Evolutionary conservation across 192 early-diverging fungal species (phyloP), one percentile per base, ranked within the genome.

Genomic region (Thoreauomyces humboldtii): DNA sequence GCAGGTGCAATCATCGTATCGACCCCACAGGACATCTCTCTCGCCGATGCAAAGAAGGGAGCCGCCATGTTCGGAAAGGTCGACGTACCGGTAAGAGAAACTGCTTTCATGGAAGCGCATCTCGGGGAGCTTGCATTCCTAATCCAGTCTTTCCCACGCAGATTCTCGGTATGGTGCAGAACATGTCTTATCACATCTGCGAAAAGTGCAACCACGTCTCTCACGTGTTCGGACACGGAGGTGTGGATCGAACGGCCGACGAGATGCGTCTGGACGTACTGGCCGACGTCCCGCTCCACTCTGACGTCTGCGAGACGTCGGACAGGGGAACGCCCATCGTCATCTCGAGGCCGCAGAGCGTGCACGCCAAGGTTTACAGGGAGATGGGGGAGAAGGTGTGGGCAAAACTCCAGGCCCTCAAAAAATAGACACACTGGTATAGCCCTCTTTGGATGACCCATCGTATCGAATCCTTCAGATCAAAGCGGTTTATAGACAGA

Each of bases 21-120:
- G 2, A 95, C 93, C 0, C 93, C 93, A 34, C 93, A 95, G 69
- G 93, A 95, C 67, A 81, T 95, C 68, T 90, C 93, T 1, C 73
- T 93, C 22, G 72, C 82, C 35, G 93, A 95, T 67, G 89, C 85
- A 0, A 80, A 76, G 12, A 91, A 90, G 62, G 93, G 90, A 5
- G 78, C 85, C 53, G 83, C 85, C 38, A 89, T 95, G 88, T 94
- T 94, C 61, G 76, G 75, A 21, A 93, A 91, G 61, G 87, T 92
- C 50, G 65, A 89, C 56, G 87, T 90, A 4, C 89, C 90, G 31
- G 89, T 92, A 73, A 79, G 86, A 71, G 0, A 2, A 27, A n/a
- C 42, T 52, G 50, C 50, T 15, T 31, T 22, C 27, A 27, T 52
- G 17, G 7, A n/a, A n/a, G 6, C 50, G 4, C 27, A 31, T 3